These are phyloP conservation scores for Amaranthus palmeri DNA, from an alignment of 148 eudicot genomes.

Conservation along the genomic window DNA sequence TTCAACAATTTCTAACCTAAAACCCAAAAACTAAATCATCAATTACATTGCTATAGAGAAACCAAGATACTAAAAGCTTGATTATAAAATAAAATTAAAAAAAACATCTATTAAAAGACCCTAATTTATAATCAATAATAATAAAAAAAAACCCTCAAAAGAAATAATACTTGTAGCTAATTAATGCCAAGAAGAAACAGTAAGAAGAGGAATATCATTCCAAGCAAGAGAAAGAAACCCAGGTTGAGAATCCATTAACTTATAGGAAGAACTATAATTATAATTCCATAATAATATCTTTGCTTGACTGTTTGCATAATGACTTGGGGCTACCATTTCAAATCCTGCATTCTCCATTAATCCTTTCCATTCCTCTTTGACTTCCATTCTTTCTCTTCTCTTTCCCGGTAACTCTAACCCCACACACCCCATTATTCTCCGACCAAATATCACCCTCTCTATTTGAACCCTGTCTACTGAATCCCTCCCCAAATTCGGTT, in stretches of 20 bases:
- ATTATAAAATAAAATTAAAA: background rate
- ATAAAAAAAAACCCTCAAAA: background rate
- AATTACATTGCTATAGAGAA: constrained; percentile 14
- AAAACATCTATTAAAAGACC: background rate
- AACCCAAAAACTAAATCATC: background rate
- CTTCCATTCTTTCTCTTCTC: constrained; percentile 60
- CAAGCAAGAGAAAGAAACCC: constrained; percentile 82
- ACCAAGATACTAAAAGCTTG: background rate
- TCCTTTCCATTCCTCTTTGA: constrained; percentile 55
- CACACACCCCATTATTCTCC: constrained; percentile 50
- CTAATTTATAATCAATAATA: background rate
- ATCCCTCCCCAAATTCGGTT: constrained; percentile 58
- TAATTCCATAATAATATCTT: constrained; percentile 71
- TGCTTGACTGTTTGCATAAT: constrained; percentile 85
- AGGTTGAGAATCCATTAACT: constrained; percentile 44
- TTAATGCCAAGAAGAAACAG: constrained; percentile 87
- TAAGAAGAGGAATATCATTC: constrained; percentile 66
- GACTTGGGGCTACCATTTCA: constrained; percentile 52
- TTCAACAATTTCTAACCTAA: constrained; percentile 4
- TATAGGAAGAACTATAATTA: constrained; percentile 54
- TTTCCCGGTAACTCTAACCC: constrained; percentile 46
- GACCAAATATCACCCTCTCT: constrained; percentile 54
- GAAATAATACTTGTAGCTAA: background rate
- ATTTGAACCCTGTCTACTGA: constrained; percentile 53
- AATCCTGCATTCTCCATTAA: constrained; percentile 72